Evolutionary conservation across 345 rosid species (phyloP).

Genomic region (Ailanthus altissimus): DNA sequence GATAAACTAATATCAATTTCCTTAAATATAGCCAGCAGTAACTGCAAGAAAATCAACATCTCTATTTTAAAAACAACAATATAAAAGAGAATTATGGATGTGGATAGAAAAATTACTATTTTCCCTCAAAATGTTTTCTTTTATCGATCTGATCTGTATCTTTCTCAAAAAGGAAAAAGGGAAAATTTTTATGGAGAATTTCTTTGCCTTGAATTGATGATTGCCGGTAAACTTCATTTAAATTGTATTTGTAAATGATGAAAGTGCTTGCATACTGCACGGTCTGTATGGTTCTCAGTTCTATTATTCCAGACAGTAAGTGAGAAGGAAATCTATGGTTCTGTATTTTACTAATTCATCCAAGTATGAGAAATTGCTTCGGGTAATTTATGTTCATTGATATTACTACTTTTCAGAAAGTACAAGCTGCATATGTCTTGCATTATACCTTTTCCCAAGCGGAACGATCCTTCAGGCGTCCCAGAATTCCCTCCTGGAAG

Average conservation of each 20-base stretch:
- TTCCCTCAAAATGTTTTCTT: background rate
- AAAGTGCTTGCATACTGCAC: background rate
- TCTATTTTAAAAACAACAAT: background rate
- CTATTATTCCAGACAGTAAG: background rate
- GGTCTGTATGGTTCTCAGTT: background rate
- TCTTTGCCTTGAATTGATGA: background rate
- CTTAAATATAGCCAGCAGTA: background rate
- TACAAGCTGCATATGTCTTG: constrained; percentile 81
- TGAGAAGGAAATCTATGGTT: background rate
- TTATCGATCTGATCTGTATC: background rate
- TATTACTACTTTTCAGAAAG: constrained; percentile 49
- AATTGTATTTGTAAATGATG: background rate
- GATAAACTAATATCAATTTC: background rate
- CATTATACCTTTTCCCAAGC: constrained; percentile 84
- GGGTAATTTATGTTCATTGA: constrained; percentile 11
- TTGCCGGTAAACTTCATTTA: background rate
- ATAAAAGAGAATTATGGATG: background rate
- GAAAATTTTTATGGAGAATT: background rate
- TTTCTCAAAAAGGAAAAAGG: too few relatives aligned
- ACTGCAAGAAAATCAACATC: background rate
- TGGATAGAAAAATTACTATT: background rate
- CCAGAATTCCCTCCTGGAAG: constrained; percentile 68
- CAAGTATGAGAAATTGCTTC: background rate
- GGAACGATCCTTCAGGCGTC: constrained; percentile 55
- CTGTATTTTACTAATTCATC: background rate